Base-by-base conservation (phyloP, 2,329 filamentous ascomycete species). In the Diplodia mutila region DNA sequence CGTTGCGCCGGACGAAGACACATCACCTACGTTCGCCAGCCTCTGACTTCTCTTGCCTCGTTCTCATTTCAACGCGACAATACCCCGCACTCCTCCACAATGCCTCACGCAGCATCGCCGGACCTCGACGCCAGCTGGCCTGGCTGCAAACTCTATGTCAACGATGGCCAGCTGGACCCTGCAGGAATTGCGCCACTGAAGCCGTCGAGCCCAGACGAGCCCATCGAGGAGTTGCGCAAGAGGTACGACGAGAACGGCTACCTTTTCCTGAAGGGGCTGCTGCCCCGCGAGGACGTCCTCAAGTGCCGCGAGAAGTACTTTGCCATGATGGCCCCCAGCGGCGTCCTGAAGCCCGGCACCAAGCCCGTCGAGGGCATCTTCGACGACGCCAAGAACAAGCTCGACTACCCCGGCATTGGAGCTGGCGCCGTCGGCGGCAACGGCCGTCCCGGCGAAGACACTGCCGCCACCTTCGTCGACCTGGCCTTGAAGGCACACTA, bases 311-410 rank as follows among this genome's bases (percentile, higher is more conserved):
- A 82, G 66, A 75, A 80, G 37, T 89, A 88, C 73, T 89, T 88
- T 73, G 75, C 77, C 3, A 82, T 83, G 52, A 77, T 89, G 5
- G 77, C 82, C 1, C 82, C 86, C 1, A 88, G 83, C 32, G 85
- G 85, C 0, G 82, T 90, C 42, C 76, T 90, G 1, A 83, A 86
- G 68, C 83, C 84, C 0, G 84, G 81, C 42, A 85, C 84, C 0
- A 74, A 80, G 4, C 79, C 84, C 0, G 81, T 86, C 0, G 80
- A 86, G 1, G 86, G 86, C 0, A 82, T 88, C 66, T 88, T 87
- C 71, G 80, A 86, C 71, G 59, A 76, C 0, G 66, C 75, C 0
- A 82, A 82, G 65, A 74, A 80, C 46, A 75, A 78, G 12, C 73
- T 77, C 18, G 78, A 84, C 48, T 86, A 80, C 67, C 84, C 84